Percentiles rank a stretch among this genome's conserved stretches.
Conservation (phyloP, 768 basidiomycete genomes). For the Amanita subjunquillea region DNA sequence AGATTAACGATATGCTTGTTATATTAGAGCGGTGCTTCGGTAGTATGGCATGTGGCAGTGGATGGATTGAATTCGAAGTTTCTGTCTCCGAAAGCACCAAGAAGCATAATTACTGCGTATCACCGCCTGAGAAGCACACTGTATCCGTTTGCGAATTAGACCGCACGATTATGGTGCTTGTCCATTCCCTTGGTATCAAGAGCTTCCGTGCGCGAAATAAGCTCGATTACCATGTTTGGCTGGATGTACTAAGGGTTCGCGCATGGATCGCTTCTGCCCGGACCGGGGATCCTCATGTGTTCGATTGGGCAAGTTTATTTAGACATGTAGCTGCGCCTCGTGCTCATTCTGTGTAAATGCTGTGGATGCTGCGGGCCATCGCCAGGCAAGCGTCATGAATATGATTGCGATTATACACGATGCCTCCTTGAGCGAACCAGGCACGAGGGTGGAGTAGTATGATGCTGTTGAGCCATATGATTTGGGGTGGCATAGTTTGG, state of each 20-base stretch:
- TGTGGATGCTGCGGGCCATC: background rate
- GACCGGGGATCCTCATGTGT: conserved; percentile 8
- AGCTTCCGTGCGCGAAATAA: conserved; percentile 1
- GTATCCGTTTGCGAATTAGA: background rate
- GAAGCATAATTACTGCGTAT: conserved; percentile 2
- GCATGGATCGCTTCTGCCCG: conserved; percentile 1
- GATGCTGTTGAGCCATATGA: background rate
- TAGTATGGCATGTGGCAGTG: conserved; percentile 24
- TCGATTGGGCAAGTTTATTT: background rate
- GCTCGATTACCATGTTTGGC: background rate
- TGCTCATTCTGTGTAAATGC: background rate
- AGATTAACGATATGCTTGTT: conserved; percentile 8
- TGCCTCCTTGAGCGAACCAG: background rate
- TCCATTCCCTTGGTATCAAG: conserved; percentile 5
- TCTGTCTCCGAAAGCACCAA: conserved; percentile 4
- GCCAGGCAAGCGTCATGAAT: background rate
- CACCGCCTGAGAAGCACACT: conserved; percentile 2
- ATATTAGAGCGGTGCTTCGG: conserved; percentile 2
- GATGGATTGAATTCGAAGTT: conserved; percentile 24
- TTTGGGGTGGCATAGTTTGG: too few relatives aligned
- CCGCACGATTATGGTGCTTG: background rate
- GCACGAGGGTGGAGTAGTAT: background rate
- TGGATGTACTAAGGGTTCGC: background rate
- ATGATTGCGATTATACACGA: background rate
- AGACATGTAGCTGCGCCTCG: background rate